Conservation (phyloP, 192 early-diverging fungal genomes). For the Linnemannia schmuckeri region DNA sequence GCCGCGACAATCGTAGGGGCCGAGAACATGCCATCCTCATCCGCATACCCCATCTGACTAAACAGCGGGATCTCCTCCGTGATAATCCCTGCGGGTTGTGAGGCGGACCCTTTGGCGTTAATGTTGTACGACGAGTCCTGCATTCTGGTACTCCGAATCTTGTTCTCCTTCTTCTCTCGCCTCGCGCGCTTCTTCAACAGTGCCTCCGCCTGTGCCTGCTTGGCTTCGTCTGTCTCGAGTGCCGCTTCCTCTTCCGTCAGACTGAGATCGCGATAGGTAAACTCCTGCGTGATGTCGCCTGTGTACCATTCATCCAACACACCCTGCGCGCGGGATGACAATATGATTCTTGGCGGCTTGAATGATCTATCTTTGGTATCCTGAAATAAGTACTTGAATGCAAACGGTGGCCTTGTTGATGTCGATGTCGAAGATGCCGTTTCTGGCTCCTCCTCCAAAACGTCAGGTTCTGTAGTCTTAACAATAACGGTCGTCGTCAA, state of each 20-base stretch:
- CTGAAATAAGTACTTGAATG: constrained; percentile 33
- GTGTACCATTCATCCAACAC: constrained; percentile 27
- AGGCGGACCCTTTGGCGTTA: constrained; percentile 23
- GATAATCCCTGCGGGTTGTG: constrained; percentile 23
- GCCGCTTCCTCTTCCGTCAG: background rate
- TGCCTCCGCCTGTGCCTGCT: constrained; percentile 1
- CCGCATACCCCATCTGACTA: constrained; percentile 3
- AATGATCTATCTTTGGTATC: background rate
- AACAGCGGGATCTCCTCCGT: background rate
- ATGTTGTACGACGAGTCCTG: constrained; percentile 24
- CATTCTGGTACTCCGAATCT: background rate
- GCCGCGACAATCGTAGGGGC: constrained; percentile 27
- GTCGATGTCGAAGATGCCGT: too few relatives aligned
- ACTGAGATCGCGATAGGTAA: background rate
- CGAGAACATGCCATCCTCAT: constrained; percentile 38
- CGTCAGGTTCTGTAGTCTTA: background rate
- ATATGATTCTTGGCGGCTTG: background rate
- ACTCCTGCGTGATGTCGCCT: background rate
- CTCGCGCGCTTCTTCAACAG: constrained; percentile 13
- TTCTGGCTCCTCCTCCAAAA: background rate
- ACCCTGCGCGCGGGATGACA: background rate
- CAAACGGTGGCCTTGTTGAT: background rate
- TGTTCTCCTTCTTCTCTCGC: constrained; percentile 21
- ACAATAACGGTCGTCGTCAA: constrained; percentile 10
- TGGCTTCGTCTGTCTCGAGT: background rate